Evolutionary conservation across 768 basidiomycete genomes (phyloP).

Genomic region (Russula olivacea): DNA sequence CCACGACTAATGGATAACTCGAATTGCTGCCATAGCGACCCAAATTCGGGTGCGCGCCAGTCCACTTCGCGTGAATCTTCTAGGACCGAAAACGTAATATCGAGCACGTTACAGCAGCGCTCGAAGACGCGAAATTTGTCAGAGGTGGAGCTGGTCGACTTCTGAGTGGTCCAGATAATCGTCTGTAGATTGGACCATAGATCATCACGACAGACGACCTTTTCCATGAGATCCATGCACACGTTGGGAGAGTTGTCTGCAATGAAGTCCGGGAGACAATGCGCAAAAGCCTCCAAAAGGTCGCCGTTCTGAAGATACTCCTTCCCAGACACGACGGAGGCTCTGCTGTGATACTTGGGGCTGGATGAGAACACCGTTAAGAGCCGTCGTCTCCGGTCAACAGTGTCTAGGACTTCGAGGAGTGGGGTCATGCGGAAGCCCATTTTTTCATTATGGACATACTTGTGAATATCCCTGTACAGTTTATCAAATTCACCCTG

Average conservation of each 20-base stretch:
- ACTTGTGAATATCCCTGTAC: neutral
- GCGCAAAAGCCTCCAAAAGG: conserved; percentile 4
- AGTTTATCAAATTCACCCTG: neutral
- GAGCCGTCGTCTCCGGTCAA: conserved; percentile 5
- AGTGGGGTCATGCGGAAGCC: conserved; percentile 4
- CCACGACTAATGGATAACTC: no score
- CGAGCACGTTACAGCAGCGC: conserved; percentile 5
- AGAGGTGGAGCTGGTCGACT: neutral
- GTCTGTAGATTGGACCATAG: conserved; percentile 13
- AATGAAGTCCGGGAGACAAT: conserved; percentile 1
- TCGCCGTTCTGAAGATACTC: conserved; percentile 1
- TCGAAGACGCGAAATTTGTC: conserved; percentile 9
- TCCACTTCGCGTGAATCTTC: conserved; percentile 6
- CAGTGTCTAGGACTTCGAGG: conserved; percentile 7
- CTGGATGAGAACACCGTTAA: neutral
- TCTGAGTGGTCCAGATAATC: neutral
- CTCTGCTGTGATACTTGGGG: neutral
- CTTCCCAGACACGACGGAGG: conserved; percentile 1
- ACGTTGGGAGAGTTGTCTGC: neutral
- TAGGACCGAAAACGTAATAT: neutral
- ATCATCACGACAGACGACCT: neutral
- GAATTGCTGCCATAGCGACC: neutral
- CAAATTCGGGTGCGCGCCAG: conserved; percentile 16
- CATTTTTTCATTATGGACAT: neutral
- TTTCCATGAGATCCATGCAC: neutral